These are phyloP conservation scores for Fusarium tanahbumbuense DNA, from an alignment of 2,329 filamentous ascomycete species.

Conservation along the genomic window DNA sequence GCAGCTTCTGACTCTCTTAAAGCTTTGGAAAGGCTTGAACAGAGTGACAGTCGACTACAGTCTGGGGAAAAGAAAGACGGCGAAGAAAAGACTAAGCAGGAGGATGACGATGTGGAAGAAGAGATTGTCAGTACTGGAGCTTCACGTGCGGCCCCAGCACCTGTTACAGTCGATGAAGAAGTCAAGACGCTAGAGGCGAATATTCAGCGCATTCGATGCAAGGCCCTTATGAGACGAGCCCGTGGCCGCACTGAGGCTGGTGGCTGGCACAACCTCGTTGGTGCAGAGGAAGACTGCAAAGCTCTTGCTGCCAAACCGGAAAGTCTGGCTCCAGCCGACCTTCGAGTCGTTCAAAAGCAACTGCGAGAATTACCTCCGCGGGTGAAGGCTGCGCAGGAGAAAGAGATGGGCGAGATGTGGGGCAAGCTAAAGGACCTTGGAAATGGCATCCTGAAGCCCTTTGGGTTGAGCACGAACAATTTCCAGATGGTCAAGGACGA, in stretches of 20 bases:
- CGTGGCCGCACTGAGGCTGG: slow-evolving; percentile 76
- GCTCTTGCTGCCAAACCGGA: slow-evolving; percentile 65
- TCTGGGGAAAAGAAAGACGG: slow-evolving; percentile 55
- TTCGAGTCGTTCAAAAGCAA: slow-evolving; percentile 73
- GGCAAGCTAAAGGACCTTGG: slow-evolving; percentile 92
- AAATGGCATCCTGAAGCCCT: slow-evolving; percentile 91
- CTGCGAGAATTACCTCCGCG: slow-evolving; percentile 73
- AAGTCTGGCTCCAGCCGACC: slow-evolving; percentile 71
- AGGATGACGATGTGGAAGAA: slow-evolving; percentile 62
- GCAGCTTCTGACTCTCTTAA: slow-evolving; percentile 79
- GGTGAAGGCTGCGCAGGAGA: slow-evolving; percentile 82
- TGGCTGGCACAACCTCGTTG: slow-evolving; percentile 83
- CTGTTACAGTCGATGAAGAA: slow-evolving; percentile 32
- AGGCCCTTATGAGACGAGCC: slow-evolving; percentile 83
- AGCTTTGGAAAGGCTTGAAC: slow-evolving; percentile 72
- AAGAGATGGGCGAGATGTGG: slow-evolving; percentile 97
- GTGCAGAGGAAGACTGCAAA: slow-evolving; percentile 84
- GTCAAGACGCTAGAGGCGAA: slow-evolving; percentile 60
- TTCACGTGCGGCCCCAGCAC: slow-evolving; percentile 58
- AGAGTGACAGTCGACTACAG: slow-evolving; percentile 49
- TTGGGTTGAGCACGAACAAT: slow-evolving; percentile 92
- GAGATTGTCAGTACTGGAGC: slow-evolving; percentile 72
- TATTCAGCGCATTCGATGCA: slow-evolving; percentile 80
- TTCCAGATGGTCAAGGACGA: slow-evolving; percentile 95
- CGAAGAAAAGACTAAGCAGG: slow-evolving; percentile 50